Evolutionary conservation across 257 asterid species (phyloP).

Genomic region (Solanum dulcamara): DNA sequence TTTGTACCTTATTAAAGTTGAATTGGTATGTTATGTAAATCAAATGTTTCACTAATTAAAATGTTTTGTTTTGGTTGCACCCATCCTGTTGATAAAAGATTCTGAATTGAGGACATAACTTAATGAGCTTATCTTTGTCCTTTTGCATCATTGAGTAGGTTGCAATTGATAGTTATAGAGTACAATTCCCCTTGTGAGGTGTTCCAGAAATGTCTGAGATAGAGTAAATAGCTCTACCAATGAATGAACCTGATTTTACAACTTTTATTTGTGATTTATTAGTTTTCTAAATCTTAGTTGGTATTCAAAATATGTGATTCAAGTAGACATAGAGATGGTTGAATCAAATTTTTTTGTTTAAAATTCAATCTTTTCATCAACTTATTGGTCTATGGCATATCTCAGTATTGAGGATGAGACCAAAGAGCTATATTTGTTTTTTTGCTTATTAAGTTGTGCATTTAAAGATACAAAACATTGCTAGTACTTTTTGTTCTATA

Average conservation of each 20-base stretch:
- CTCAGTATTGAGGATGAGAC: background rate
- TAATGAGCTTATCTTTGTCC: background rate
- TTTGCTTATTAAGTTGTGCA: background rate
- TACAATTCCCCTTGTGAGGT: background rate
- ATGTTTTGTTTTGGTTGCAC: background rate
- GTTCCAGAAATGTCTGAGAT: background rate
- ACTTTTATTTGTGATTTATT: background rate
- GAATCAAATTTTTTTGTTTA: background rate
- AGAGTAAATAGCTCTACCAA: background rate
- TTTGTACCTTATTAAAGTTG: background rate
- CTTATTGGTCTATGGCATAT: background rate
- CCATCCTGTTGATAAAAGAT: background rate
- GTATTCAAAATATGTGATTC: background rate
- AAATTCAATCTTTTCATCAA: background rate
- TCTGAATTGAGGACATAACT: background rate
- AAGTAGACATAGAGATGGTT: background rate
- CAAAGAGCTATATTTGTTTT: background rate
- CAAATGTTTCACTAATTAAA: background rate
- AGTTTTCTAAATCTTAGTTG: background rate
- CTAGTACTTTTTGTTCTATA: background rate
- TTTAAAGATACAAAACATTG: background rate
- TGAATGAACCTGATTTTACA: background rate
- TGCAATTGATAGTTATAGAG: background rate
- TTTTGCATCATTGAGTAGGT: no score
- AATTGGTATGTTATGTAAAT: background rate